phyloP scores from a whole-genome alignment of 2,329 filamentous ascomycete genomes.

The Thielaviopsis populi region DNA sequence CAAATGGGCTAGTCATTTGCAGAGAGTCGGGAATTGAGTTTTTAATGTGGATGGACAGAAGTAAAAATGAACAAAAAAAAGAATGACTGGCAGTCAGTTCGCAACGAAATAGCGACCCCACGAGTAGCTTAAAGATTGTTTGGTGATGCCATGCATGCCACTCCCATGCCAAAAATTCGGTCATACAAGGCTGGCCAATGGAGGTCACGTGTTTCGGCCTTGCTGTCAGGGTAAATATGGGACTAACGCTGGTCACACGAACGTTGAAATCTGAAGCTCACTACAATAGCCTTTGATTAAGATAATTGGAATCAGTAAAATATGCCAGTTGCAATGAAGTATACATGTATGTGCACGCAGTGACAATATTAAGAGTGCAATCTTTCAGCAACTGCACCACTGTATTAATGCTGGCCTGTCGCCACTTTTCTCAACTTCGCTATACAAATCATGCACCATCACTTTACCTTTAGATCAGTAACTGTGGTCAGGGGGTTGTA shows the following conservation, averaged over 20 bases:
- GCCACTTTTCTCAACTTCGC: too few relatives aligned
- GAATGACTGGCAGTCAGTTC: not conserved
- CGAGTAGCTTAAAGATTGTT: not conserved
- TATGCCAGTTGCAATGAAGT: too few relatives aligned
- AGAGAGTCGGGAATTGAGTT: not conserved
- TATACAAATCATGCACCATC: too few relatives aligned
- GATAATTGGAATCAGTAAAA: too few relatives aligned
- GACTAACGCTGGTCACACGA: not conserved
- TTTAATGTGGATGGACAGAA: not conserved
- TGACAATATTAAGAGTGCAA: too few relatives aligned
- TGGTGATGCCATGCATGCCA: not conserved
- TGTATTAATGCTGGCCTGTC: too few relatives aligned
- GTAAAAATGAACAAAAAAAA: not conserved
- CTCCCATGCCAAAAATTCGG: not conserved
- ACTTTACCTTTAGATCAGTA: too few relatives aligned
- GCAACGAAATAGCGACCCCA: not conserved
- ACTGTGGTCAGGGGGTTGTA: too few relatives aligned
- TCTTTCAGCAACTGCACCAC: too few relatives aligned
- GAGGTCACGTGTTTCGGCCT: not conserved
- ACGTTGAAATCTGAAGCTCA: not conserved
- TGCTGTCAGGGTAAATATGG: not conserved
- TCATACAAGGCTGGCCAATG: not conserved
- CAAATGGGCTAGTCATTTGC: slow-evolving; percentile 26
- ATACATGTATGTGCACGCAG: too few relatives aligned
- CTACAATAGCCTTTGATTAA: too few relatives aligned